Percentiles rank a stretch among this genome's conserved stretches.
phyloP scores from a whole-genome alignment of 2,329 filamentous ascomycete species.

The Trichoderma sp. region DNA sequence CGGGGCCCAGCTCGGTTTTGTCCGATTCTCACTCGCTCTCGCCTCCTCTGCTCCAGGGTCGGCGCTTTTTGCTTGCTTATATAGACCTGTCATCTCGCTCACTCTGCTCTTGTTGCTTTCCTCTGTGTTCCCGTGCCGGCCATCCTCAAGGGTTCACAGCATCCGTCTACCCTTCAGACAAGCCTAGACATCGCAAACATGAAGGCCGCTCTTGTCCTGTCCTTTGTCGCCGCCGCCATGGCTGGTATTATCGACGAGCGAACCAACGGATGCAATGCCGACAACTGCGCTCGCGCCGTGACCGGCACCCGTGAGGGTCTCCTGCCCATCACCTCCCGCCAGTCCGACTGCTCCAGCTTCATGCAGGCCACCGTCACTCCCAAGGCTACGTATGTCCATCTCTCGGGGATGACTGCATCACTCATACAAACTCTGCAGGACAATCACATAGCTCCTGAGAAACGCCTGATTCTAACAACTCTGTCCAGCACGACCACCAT shows the following conservation, averaged over 20 bases:
- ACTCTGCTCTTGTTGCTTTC: not conserved
- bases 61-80: not conserved
- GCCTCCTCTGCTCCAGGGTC: not conserved
- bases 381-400: slow-evolving; percentile 42
- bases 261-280: slow-evolving; percentile 40
- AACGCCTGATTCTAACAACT: not conserved
- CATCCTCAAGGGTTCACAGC: not conserved
- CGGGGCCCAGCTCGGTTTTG: not conserved
- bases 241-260: slow-evolving; percentile 42
- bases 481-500: slow-evolving; percentile 41
- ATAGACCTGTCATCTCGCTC: slow-evolving; percentile 14
- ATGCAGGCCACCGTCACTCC: slow-evolving; percentile 46
- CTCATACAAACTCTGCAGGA: no score
- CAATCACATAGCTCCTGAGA: no score
- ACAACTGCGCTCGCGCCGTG: slow-evolving; percentile 53
- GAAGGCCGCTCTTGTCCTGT: slow-evolving; percentile 47
- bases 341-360: slow-evolving; percentile 48
- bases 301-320: slow-evolving; percentile 48
- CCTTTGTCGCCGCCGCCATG: slow-evolving; percentile 43
- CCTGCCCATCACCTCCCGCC: slow-evolving; percentile 40
- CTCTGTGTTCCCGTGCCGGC: not conserved
- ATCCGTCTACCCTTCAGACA: not conserved
- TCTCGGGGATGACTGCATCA: no score
- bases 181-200: slow-evolving; percentile 38
- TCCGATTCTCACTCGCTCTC: not conserved